These are phyloP conservation scores for Pichia rugopelliculosa DNA, from an alignment of 805 yeast genomes.

Conservation along the genomic window DNA sequence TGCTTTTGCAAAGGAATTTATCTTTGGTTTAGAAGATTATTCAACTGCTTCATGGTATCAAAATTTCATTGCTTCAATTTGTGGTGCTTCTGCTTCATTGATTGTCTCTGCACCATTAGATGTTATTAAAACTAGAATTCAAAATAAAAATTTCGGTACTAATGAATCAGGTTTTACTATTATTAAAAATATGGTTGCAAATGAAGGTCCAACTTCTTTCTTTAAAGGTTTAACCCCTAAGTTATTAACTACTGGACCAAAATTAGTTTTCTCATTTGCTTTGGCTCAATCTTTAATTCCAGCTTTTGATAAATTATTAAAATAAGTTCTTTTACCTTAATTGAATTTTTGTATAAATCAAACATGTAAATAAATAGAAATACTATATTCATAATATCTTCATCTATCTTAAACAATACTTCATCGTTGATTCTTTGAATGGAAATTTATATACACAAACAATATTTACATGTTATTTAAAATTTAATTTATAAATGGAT, in stretches of 20 bases:
- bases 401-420: too few relatives aligned
- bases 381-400: neutral
- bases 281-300: constrained; percentile 96
- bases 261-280: constrained; percentile 96
- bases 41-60: constrained; percentile 89
- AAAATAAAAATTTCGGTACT: constrained; percentile 90
- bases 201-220: constrained; percentile 85
- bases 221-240: constrained; percentile 97
- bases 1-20: constrained; percentile 96
- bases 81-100: constrained; percentile 94
- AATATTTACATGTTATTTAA: neutral
- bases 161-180: constrained; percentile 92
- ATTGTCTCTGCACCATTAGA: constrained; percentile 97
- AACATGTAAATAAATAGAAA: neutral
- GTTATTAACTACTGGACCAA: constrained; percentile 95
- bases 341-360: neutral
- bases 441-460: neutral
- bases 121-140: constrained; percentile 97
- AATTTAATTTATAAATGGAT: neutral
- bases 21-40: constrained; percentile 80
- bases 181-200: constrained; percentile 84
- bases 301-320: constrained; percentile 72
- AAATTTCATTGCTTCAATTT: constrained; percentile 89
- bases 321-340: neutral
- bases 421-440: neutral